Conservation (phyloP, 257 asterid genomes). For the Misopates orontium region DNA sequence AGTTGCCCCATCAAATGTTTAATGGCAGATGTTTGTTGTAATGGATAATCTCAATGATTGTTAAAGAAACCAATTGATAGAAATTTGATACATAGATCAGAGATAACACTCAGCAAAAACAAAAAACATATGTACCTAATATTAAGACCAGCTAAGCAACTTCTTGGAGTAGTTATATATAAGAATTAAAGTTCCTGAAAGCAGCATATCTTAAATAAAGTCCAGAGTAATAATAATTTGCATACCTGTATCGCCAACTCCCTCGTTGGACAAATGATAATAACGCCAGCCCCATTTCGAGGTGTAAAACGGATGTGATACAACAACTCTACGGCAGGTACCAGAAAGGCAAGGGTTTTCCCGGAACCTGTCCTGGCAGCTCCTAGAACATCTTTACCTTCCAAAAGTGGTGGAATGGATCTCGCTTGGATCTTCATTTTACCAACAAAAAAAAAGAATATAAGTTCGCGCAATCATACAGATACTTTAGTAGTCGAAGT, state of each 20-base stretch:
- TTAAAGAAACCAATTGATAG: neutral
- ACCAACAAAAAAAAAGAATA: constrained; percentile 9
- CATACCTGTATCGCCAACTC: constrained; percentile 93
- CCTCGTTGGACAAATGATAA: constrained; percentile 94
- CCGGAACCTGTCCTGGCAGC: constrained; percentile 99
- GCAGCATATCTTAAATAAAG: constrained; percentile 14
- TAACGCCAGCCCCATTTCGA: constrained; percentile 89
- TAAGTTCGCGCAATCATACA: neutral
- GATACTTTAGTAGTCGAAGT: neutral
- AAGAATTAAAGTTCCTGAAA: neutral
- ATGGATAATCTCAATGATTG: neutral
- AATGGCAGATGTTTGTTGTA: neutral
- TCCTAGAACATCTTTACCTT: constrained; percentile 91
- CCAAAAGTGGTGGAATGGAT: constrained; percentile 79
- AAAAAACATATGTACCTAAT: neutral
- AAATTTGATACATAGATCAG: neutral
- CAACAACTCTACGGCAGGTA: constrained; percentile 88
- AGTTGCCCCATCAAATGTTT: neutral
- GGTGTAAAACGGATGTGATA: constrained; percentile 51
- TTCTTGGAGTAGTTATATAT: neutral
- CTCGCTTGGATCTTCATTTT: constrained; percentile 87
- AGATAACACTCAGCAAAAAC: neutral
- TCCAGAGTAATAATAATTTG: neutral
- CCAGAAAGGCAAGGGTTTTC: constrained; percentile 86
- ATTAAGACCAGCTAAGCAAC: too few relatives aligned